These are phyloP conservation scores for Hirsutella minnesotensis DNA, from an alignment of 2,329 filamentous ascomycete genomes.

Conservation along the genomic window DNA sequence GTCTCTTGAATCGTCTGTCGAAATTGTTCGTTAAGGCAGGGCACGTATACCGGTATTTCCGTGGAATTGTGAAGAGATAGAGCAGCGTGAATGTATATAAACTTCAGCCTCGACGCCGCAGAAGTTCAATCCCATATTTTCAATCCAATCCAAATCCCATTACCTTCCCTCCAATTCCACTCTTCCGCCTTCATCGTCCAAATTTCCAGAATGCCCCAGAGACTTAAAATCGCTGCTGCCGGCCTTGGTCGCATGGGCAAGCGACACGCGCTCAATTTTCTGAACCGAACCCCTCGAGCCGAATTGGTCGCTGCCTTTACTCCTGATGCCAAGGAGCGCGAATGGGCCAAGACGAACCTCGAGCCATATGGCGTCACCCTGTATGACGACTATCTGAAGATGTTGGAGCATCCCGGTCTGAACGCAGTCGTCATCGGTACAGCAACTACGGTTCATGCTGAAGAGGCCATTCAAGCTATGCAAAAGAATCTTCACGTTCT, in stretches of 20 bases:
- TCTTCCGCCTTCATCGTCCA: too few species aligned
- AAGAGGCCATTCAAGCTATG: slow-evolving; percentile 43
- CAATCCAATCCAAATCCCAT: too few species aligned
- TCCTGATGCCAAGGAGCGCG: slow-evolving; percentile 28
- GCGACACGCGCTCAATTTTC: slow-evolving; percentile 35
- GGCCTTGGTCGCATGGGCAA: slow-evolving; percentile 41
- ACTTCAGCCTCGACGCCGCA: too few species aligned
- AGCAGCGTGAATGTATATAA: too few species aligned
- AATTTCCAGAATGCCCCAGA: too few species aligned
- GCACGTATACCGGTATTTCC: too few species aligned
- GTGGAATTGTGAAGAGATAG: too few species aligned
- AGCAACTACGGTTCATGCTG: slow-evolving; percentile 41
- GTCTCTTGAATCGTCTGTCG: too few species aligned
- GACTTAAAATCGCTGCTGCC: slow-evolving; percentile 30
- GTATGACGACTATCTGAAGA: slow-evolving; percentile 33
- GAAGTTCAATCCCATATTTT: too few species aligned
- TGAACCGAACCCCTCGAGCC: slow-evolving; percentile 31
- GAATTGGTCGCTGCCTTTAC: slow-evolving; percentile 36
- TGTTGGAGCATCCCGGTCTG: slow-evolving; percentile 24
- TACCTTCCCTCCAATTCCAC: too few species aligned
- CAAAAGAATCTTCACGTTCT: slow-evolving; percentile 40
- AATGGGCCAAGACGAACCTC: slow-evolving; percentile 31
- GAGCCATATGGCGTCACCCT: slow-evolving; percentile 28
- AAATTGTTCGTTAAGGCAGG: too few species aligned
- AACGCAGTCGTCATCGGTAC: slow-evolving; percentile 28